phyloP scores from a whole-genome alignment of 306 rosid species.

The Citrullus mucosospermus region DNA sequence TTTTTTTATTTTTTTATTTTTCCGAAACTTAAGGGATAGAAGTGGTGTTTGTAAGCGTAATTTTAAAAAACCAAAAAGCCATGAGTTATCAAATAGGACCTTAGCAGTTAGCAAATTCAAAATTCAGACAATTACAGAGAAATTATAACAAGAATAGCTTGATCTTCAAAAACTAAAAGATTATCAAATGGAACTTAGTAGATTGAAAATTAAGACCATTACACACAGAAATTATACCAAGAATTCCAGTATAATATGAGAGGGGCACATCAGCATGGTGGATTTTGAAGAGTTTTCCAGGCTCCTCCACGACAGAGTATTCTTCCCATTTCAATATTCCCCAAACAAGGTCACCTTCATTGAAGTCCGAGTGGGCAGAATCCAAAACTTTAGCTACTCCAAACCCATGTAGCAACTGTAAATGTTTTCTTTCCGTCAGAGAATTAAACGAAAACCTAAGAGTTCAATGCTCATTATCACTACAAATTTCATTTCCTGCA shows the following conservation, averaged over 20 bases:
- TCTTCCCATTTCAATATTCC: slow-evolving; percentile 59
- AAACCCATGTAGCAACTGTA: slow-evolving; percentile 28
- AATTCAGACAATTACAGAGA: not conserved
- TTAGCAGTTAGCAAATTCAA: not conserved
- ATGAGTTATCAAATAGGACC: too few species aligned
- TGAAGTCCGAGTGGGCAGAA: slow-evolving; percentile 36
- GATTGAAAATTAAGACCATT: not conserved
- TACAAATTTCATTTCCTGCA: not conserved
- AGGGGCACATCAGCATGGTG: slow-evolving; percentile 49
- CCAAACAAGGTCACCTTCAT: slow-evolving; percentile 48
- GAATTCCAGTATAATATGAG: slow-evolving; percentile 51
- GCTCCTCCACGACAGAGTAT: slow-evolving; percentile 24
- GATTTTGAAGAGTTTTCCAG: slow-evolving; percentile 28
- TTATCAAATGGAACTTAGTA: not conserved
- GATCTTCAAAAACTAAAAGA: too few species aligned
- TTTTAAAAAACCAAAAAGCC: not conserved
- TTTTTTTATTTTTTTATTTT: too few species aligned
- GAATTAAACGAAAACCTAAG: not conserved
- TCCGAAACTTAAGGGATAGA: too few species aligned
- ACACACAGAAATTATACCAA: slow-evolving; percentile 24
- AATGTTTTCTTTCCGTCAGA: slow-evolving; percentile 3
- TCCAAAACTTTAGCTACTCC: slow-evolving; percentile 48
- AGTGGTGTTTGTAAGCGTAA: too few species aligned
- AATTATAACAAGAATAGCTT: slow-evolving; percentile 34
- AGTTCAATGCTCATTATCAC: not conserved